Evolutionary conservation across 78 protist species (phyloP).

Genomic region (Dictyostelium brefeldianum): DNA sequence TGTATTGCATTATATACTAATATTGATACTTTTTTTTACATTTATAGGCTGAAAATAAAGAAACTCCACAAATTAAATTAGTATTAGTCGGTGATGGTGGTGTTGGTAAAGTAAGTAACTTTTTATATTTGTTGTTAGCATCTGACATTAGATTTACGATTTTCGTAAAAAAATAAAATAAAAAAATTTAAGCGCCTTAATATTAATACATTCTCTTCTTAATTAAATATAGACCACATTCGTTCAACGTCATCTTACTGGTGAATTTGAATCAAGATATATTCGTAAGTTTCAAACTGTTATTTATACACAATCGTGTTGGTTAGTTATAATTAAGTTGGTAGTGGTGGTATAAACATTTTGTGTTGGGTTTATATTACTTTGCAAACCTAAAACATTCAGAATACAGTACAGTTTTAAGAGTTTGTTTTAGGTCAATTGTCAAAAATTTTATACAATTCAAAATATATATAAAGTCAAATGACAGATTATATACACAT

Average conservation of each 20-base stretch:
- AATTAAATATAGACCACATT: conserved; percentile 96
- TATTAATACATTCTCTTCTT: neutral
- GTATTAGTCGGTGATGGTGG: conserved; percentile 90
- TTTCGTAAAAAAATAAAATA: neutral
- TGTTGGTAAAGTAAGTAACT: conserved; percentile 66
- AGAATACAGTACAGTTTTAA: neutral
- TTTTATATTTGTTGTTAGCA: too few species aligned
- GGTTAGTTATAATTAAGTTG: neutral
- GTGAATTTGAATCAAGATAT: conserved; percentile 98
- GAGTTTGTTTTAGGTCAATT: too few species aligned
- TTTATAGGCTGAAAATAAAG: conserved; percentile 19
- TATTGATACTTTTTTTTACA: neutral
- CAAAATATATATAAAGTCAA: too few species aligned
- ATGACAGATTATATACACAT: too few species aligned
- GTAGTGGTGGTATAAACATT: neutral
- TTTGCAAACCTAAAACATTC: neutral
- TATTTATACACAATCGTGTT: neutral
- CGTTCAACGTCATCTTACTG: conserved; percentile 99
- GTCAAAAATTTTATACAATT: too few species aligned
- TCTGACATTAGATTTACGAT: neutral
- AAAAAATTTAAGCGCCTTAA: neutral
- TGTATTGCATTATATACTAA: neutral
- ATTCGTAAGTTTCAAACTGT: conserved; percentile 83
- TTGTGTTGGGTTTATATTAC: neutral
- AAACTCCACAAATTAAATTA: conserved; percentile 44